A percentile compares a stretch with the other conserved stretches of the same genome.
Evolutionary conservation across 768 basidiomycete species (phyloP).

Genomic region (Rhodocollybia butyracea): DNA sequence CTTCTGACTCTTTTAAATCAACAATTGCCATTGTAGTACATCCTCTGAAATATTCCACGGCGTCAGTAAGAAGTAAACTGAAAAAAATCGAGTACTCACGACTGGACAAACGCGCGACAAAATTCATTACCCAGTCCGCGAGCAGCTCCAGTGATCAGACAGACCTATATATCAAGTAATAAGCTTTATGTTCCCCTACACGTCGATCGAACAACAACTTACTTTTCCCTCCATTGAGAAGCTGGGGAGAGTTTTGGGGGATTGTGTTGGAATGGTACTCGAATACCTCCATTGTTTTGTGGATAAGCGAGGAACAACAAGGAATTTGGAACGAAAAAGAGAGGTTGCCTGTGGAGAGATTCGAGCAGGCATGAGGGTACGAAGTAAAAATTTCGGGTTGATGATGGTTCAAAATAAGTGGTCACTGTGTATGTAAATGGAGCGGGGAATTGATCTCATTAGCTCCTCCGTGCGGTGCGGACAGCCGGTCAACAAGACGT

Average conservation of each 20-base stretch:
- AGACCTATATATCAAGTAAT: constrained; percentile 50
- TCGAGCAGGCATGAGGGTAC: constrained; percentile 17
- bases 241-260: constrained; percentile 54
- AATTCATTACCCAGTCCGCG: constrained; percentile 89
- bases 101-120: constrained; percentile 85
- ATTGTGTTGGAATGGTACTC: background rate
- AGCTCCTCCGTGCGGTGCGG: background rate
- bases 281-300: constrained; percentile 2
- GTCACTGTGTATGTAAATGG: background rate
- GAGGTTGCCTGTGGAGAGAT: constrained; percentile 16
- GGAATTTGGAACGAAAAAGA: background rate
- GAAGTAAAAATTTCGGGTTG: constrained; percentile 8
- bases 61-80: background rate
- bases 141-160: constrained; percentile 91
- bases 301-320: background rate
- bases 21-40: constrained; percentile 78
- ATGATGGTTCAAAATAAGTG: constrained; percentile 12
- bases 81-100: constrained; percentile 48
- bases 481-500: background rate
- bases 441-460: constrained; percentile 2
- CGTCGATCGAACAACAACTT: constrained; percentile 8
- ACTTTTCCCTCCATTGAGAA: constrained; percentile 84
- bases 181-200: background rate
- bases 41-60: constrained; percentile 46
- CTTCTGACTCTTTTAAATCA: constrained; percentile 74